Evolutionary conservation across 805 yeast genomes (phyloP).

Genomic region (Barnettozyma vustinii): DNA sequence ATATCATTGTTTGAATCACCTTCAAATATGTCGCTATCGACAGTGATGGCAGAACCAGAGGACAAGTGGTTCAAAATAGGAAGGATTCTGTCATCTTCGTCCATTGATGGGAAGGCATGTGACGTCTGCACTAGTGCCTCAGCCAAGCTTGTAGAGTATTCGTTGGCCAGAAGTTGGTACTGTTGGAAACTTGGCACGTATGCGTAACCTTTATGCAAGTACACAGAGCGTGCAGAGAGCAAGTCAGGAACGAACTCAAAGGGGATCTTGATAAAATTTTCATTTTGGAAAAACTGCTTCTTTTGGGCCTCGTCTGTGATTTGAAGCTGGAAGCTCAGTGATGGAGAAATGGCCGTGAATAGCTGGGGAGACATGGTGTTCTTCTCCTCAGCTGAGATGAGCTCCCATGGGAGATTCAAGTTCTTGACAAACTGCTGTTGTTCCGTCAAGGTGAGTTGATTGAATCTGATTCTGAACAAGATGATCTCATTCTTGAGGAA

Average conservation of each 20-base stretch:
- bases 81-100: constrained; percentile 84
- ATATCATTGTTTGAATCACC: constrained; percentile 37
- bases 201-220: constrained; percentile 63
- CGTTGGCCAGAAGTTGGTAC: constrained; percentile 60
- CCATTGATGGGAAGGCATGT: constrained; percentile 74
- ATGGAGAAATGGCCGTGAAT: constrained; percentile 46
- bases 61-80: constrained; percentile 81
- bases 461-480: constrained; percentile 70
- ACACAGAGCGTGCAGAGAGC: constrained; percentile 67
- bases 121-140: constrained; percentile 60
- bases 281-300: constrained; percentile 47
- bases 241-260: constrained; percentile 81
- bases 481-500: constrained; percentile 73
- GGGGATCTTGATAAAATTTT: constrained; percentile 75
- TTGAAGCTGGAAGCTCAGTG: constrained; percentile 29
- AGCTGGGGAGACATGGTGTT: constrained; percentile 41
- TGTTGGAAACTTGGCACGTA: constrained; percentile 83
- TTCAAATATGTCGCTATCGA: constrained; percentile 15
- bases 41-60: constrained; percentile 53
- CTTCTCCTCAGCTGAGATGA: constrained; percentile 61
- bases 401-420: constrained; percentile 67
- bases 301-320: constrained; percentile 39
- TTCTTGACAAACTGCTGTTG: constrained; percentile 64
- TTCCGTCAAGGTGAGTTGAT: constrained; percentile 55
- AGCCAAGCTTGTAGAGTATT: constrained; percentile 46